These are phyloP conservation scores for Gracilariopsis chorda DNA, from an alignment of 23 red algal species.

Conservation along the genomic window DNA sequence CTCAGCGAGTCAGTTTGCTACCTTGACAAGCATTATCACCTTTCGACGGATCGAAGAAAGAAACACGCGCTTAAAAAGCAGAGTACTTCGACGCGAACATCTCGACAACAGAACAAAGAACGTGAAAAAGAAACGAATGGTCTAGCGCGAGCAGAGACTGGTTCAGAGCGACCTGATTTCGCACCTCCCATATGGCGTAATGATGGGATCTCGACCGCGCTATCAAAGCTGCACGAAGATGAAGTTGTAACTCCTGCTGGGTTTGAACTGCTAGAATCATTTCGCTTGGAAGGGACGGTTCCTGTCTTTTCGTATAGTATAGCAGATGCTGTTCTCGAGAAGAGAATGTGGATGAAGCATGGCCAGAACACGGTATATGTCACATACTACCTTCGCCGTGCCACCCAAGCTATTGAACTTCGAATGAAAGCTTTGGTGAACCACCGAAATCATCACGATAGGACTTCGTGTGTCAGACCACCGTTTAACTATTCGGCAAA, in stretches of 20 bases:
- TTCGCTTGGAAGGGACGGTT: constrained; percentile 51
- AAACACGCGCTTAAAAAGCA: not conserved
- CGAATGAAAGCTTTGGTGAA: constrained; percentile 53
- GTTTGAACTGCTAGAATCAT: constrained; percentile 48
- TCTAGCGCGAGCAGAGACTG: not conserved
- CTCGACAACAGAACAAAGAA: not conserved
- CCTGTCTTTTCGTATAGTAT: constrained; percentile 44
- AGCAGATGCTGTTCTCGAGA: constrained; percentile 48
- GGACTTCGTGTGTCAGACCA: constrained; percentile 20
- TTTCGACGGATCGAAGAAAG: constrained; percentile 44
- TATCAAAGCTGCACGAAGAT: not conserved
- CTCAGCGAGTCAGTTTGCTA: constrained; percentile 55
- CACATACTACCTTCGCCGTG: constrained; percentile 39
- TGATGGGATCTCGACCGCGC: not conserved
- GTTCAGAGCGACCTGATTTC: not conserved
- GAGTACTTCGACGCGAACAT: not conserved
- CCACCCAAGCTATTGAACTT: constrained; percentile 38
- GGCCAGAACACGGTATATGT: constrained; percentile 68
- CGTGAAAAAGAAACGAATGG: not conserved
- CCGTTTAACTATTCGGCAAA: constrained; percentile 58
- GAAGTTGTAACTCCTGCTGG: constrained; percentile 53
- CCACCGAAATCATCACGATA: constrained; percentile 54
- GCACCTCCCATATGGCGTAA: not conserved
- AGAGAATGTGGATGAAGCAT: constrained; percentile 67
- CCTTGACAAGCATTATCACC: constrained; percentile 13